Conservation (phyloP, 768 basidiomycete species). For the Lentinula detonsa region DNA sequence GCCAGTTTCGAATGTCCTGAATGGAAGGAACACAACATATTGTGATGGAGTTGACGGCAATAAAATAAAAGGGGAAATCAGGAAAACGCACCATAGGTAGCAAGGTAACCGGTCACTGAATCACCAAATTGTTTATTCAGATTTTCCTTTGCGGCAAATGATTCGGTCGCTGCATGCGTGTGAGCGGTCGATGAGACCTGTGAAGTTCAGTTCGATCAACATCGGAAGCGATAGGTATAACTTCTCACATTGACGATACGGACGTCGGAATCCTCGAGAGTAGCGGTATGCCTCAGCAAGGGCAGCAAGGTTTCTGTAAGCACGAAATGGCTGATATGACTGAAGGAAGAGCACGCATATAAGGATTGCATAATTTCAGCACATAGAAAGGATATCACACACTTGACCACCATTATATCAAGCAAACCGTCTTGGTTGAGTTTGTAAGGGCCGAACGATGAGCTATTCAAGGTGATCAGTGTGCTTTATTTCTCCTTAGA, state of each 20-base stretch:
- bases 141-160: background rate
- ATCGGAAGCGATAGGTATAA: conserved; percentile 23
- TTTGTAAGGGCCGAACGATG: conserved; percentile 7
- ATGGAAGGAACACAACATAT: background rate
- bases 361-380: background rate
- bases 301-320: conserved; percentile 52
- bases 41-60: background rate
- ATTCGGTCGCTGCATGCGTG: no score
- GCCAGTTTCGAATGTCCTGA: conserved; percentile 13
- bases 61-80: background rate
- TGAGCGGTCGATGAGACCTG: no score
- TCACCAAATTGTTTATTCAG: background rate
- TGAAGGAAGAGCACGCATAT: conserved; percentile 13
- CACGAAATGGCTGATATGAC: conserved; percentile 48
- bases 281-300: conserved; percentile 42
- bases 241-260: conserved; percentile 20
- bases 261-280: conserved; percentile 45
- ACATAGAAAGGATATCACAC: background rate
- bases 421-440: conserved; percentile 15
- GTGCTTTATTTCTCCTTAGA: background rate
- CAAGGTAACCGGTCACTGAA: background rate
- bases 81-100: conserved; percentile 9
- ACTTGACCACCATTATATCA: conserved; percentile 33
- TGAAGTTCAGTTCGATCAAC: no score
- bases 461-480: background rate